Base-by-base conservation (phyloP, 768 basidiomycete genomes). In the Paxillus rubicundulus region DNA sequence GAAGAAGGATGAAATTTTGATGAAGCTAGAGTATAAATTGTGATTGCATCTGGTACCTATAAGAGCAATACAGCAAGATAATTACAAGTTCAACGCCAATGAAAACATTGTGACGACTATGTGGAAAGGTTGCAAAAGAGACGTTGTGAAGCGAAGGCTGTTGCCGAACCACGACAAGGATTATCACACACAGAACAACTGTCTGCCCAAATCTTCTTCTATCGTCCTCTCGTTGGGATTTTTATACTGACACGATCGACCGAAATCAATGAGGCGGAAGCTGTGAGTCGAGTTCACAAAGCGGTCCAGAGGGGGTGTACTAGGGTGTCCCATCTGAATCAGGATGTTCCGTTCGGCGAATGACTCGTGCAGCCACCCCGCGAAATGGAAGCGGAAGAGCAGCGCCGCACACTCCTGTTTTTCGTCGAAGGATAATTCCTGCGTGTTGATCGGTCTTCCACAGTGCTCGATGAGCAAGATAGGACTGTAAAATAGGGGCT, bases 191-290 rank as follows among this genome's bases (percentile, higher is more conserved):
- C 2, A 12, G 33, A 13, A 13, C 33, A 33, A 14, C 12, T 14
- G 1, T 13, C 13, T 12, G 33, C 12, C 33, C 33, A 14, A 14
- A 13, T 0, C 10, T 33, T 33, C 30, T 32, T 32, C 30, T 32
- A 7, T 4, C 9, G 2, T 9, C 33, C 33, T 33, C 21, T 57
- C 41, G 1, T 33, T 2, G 2, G 59, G 38, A 9, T 47, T 1
- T 33, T 9, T 14, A 13, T 17, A 33, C 18, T 48, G 8, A 16
- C 17, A 32, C 21, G 69, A 66, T 41, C 79, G 70, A n/a, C 79
- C 78, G 39, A 79, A 78, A 56, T 81, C 79, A 49, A 79, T 78
- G 49, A 81, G 45, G 24, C 79, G 75, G 57, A 77, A 80, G 47
- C 71, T 61, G 10, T 46, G 16, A 0, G 2, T 40, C 48, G 4